A percentile compares a stretch with the other conserved stretches of the same genome.
These are phyloP conservation scores for Nasturtium officinale DNA, from an alignment of 345 rosid species.

Conservation along the genomic window DNA sequence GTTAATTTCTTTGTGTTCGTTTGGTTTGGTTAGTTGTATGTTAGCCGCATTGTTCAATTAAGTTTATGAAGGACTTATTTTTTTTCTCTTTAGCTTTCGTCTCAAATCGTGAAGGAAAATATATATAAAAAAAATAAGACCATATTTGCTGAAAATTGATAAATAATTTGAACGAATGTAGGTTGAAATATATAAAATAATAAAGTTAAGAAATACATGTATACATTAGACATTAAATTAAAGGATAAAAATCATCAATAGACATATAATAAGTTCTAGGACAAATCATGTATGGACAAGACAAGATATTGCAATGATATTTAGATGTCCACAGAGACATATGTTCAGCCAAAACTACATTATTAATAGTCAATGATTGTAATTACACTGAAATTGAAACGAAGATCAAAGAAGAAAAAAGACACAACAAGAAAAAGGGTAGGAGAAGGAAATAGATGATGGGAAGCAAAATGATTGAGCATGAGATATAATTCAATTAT, in stretches of 20 bases:
- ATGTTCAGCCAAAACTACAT: constrained; percentile 31
- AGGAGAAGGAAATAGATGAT: constrained; percentile 15
- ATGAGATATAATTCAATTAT: constrained; percentile 35
- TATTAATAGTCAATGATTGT: constrained; percentile 41
- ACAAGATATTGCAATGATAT: constrained; percentile 34
- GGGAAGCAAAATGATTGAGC: constrained; percentile 51
- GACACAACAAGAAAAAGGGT: background rate
- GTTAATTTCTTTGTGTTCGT: background rate
- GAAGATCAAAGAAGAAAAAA: background rate
- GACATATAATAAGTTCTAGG: constrained; percentile 10
- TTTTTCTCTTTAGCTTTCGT: background rate
- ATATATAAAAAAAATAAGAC: background rate
- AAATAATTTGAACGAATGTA: background rate
- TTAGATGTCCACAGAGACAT: constrained; percentile 19
- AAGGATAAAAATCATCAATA: background rate
- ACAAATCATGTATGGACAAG: constrained; percentile 33
- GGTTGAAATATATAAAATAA: background rate
- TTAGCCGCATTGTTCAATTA: background rate
- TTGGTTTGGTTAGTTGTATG: background rate
- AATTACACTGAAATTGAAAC: constrained; percentile 39
- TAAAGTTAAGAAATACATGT: background rate
- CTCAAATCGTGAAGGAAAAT: background rate
- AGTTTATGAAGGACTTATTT: background rate
- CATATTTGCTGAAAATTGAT: background rate
- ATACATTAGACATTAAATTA: background rate